A percentile compares a stretch with the other conserved stretches of the same genome.
Conservation (phyloP, 805 yeast species). For the Peterozyma toletana region DNA sequence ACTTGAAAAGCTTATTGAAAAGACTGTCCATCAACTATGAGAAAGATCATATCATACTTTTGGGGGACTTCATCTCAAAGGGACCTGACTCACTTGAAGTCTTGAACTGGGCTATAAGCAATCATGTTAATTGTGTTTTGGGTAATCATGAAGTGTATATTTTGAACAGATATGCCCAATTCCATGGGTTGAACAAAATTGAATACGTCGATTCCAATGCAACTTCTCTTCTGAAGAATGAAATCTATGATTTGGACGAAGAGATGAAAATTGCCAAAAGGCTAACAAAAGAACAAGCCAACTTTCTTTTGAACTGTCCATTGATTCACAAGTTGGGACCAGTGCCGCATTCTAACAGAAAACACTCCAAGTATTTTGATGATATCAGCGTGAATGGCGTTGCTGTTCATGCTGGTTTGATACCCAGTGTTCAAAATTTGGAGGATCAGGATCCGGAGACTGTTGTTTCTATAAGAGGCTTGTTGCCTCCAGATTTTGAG, state of each 20-base stretch:
- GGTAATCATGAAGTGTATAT: constrained; percentile 87
- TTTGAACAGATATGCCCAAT: constrained; percentile 54
- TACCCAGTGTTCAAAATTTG: constrained; percentile 50
- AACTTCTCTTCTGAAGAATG: constrained; percentile 8
- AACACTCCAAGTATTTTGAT: constrained; percentile 8
- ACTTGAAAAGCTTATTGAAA: constrained; percentile 44
- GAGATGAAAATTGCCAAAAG: constrained; percentile 42
- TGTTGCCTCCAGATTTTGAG: constrained; percentile 58
- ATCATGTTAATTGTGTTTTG: constrained; percentile 63
- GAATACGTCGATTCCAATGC: constrained; percentile 5
- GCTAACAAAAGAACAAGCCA: constrained; percentile 52
- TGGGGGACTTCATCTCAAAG: constrained; percentile 84
- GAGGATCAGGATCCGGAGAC: constrained; percentile 55
- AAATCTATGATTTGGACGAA: constrained; percentile 25
- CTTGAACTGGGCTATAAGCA: constrained; percentile 52
- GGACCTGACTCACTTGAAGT: constrained; percentile 74
- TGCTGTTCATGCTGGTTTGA: constrained; percentile 80
- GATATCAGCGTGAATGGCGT: constrained; percentile 29
- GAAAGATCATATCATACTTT: constrained; percentile 43
- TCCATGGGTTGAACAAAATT: constrained; percentile 36
- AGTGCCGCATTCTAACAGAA: constrained; percentile 36
- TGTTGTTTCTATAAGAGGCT: constrained; percentile 61
- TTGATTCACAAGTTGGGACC: constrained; percentile 56
- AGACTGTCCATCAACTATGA: constrained; percentile 21
- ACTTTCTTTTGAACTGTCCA: constrained; percentile 50